Evolutionary conservation across 768 basidiomycete genomes (phyloP).

Genomic region (Naganishia randhawae): DNA sequence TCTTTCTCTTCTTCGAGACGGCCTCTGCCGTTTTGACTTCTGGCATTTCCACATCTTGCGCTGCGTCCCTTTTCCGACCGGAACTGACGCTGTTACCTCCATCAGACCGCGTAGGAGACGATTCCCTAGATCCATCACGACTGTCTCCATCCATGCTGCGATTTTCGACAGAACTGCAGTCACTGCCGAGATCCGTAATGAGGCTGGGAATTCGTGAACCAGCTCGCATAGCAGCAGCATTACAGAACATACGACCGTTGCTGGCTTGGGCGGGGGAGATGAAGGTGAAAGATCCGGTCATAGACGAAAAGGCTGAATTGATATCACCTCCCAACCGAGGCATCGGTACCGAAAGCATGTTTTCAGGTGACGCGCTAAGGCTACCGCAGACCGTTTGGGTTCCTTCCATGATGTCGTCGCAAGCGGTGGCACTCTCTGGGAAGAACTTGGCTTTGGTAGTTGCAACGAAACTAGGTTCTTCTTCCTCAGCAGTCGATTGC

Average conservation of each 20-base stretch:
- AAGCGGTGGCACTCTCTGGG: slow-evolving; percentile 6
- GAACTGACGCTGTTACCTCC: slow-evolving; percentile 13
- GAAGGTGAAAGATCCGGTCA: slow-evolving; percentile 26
- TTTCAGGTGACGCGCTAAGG: slow-evolving; percentile 7
- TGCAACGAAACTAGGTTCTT: slow-evolving; percentile 20
- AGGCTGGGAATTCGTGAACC: slow-evolving; percentile 15
- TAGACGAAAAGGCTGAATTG: slow-evolving; percentile 23
- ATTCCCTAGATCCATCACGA: slow-evolving; percentile 7
- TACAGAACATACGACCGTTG: slow-evolving; percentile 14
- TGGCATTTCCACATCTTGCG: slow-evolving; percentile 12
- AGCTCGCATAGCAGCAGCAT: not conserved
- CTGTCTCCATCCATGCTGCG: slow-evolving; percentile 13
- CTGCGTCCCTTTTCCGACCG: slow-evolving; percentile 2
- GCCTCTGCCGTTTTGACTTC: slow-evolving; percentile 7
- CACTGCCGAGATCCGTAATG: slow-evolving; percentile 13
- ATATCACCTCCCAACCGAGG: slow-evolving; percentile 4
- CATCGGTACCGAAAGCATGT: slow-evolving; percentile 16
- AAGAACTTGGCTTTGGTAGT: slow-evolving; percentile 16
- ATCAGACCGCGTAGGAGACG: slow-evolving; percentile 9
- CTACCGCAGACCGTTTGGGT: not conserved
- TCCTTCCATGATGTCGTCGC: slow-evolving; percentile 1
- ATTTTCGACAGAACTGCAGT: slow-evolving; percentile 10
- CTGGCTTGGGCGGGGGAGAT: slow-evolving; percentile 19
- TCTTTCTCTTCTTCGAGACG: slow-evolving; percentile 13
- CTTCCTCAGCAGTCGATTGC: slow-evolving; percentile 3